These are phyloP conservation scores for Mercurialis annua DNA, from an alignment of 345 rosid genomes.

Conservation along the genomic window DNA sequence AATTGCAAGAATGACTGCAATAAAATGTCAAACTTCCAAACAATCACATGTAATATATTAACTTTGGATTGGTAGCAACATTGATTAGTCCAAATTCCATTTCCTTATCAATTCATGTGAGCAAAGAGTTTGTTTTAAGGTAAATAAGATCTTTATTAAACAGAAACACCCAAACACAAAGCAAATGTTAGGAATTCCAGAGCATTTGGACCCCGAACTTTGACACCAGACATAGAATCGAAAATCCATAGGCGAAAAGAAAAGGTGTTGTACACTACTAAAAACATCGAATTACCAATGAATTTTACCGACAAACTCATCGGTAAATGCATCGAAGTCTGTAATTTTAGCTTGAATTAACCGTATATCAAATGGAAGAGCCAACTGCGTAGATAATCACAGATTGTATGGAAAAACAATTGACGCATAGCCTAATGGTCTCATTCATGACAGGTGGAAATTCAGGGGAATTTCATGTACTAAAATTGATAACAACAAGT, in stretches of 20 bases:
- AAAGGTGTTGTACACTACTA: no score
- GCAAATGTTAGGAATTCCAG: neutral
- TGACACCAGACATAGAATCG: no score
- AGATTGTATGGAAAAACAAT: no score
- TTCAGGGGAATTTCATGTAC: neutral
- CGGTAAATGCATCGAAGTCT: no score
- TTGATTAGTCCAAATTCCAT: neutral
- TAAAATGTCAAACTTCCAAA: neutral
- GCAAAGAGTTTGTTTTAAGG: no score
- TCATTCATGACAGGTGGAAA: neutral
- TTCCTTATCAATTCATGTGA: neutral
- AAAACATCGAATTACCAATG: no score
- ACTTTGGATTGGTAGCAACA: neutral
- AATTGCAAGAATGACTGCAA: neutral
- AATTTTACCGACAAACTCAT: no score
- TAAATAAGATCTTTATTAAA: no score
- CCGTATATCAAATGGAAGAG: no score
- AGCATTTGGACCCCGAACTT: no score
- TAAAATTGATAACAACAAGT: neutral
- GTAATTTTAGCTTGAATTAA: no score
- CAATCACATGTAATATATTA: neutral
- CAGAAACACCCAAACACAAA: no score
- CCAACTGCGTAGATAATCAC: neutral
- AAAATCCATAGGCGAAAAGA: neutral
- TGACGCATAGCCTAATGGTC: neutral